These are phyloP conservation scores for Ceratocystis diversiconidia DNA, from an alignment of 2,329 filamentous ascomycete species.

Conservation along the genomic window DNA sequence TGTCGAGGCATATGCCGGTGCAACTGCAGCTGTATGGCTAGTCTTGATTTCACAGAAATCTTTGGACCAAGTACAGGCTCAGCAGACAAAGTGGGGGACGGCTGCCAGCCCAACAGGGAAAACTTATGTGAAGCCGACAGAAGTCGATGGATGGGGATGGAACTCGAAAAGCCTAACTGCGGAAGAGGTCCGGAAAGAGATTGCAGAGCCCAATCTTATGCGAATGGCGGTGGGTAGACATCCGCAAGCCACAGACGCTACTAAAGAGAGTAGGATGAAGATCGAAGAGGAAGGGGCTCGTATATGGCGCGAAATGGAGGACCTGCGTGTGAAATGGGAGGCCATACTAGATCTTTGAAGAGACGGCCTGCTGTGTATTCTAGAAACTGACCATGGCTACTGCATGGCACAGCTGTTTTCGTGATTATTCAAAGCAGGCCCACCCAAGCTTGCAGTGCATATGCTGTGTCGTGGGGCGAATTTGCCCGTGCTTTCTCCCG, in stretches of 20 bases:
- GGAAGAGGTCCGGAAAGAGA: slow-evolving; percentile 29
- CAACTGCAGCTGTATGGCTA: slow-evolving; percentile 63
- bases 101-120: slow-evolving; percentile 45
- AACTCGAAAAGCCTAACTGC: slow-evolving; percentile 26
- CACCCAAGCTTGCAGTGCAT: neutral
- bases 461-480: neutral
- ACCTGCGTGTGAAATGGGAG: slow-evolving; percentile 53
- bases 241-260: slow-evolving; percentile 42
- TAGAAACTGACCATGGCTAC: neutral
- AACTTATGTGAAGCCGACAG: slow-evolving; percentile 56
- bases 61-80: slow-evolving; percentile 40
- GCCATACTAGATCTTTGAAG: slow-evolving; percentile 19
- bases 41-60: slow-evolving; percentile 51
- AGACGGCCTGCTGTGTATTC: neutral
- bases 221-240: slow-evolving; percentile 44
- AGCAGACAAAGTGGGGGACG: slow-evolving; percentile 71
- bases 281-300: slow-evolving; percentile 48
- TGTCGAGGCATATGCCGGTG: slow-evolving; percentile 60
- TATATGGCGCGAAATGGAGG: slow-evolving; percentile 60
- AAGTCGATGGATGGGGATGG: slow-evolving; percentile 78
- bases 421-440: neutral
- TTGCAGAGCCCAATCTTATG: slow-evolving; percentile 32
- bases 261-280: slow-evolving; percentile 41
- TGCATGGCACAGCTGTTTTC: neutral
- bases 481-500: neutral